A percentile compares a stretch with the other conserved stretches of the same genome.
Evolutionary conservation across 2,329 filamentous ascomycete genomes (phyloP).

Genomic region (Chaetomiaceae sp.): DNA sequence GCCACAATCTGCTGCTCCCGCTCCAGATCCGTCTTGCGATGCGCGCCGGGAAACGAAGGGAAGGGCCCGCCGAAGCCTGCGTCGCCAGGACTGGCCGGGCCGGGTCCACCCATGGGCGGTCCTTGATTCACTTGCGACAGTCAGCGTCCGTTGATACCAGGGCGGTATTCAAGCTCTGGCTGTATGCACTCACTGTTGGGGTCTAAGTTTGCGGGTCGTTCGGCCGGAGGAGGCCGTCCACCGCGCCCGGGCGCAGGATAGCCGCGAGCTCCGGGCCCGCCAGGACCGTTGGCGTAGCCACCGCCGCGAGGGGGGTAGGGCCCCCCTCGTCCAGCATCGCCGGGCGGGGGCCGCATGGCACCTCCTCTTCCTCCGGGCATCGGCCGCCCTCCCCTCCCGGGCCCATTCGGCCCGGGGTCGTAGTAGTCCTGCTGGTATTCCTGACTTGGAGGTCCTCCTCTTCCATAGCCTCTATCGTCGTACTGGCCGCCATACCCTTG

Average conservation of each 20-base stretch:
- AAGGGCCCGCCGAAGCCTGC: slow-evolving; percentile 37
- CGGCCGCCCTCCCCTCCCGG: slow-evolving; percentile 38
- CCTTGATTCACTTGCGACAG: slow-evolving; percentile 25
- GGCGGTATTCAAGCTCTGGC: not conserved
- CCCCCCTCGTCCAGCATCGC: slow-evolving; percentile 33
- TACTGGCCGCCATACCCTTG: slow-evolving; percentile 34
- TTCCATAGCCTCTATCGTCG: slow-evolving; percentile 38
- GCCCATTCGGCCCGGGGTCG: slow-evolving; percentile 29
- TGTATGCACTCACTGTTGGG: slow-evolving; percentile 33
- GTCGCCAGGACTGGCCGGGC: slow-evolving; percentile 23
- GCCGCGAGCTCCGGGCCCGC: slow-evolving; percentile 30
- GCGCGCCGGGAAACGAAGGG: slow-evolving; percentile 38
- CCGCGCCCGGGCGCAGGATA: slow-evolving; percentile 32
- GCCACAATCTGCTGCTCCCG: slow-evolving; percentile 37
- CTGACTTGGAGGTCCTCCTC: slow-evolving; percentile 35
- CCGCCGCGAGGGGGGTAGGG: slow-evolving; percentile 35
- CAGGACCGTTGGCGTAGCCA: slow-evolving; percentile 28
- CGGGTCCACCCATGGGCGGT: slow-evolving; percentile 28
- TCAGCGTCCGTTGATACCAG: not conserved
- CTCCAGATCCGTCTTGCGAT: slow-evolving; percentile 34
- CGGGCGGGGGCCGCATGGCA: slow-evolving; percentile 37
- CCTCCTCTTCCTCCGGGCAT: slow-evolving; percentile 41
- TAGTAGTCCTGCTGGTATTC: slow-evolving; percentile 31
- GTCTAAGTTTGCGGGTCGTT: slow-evolving; percentile 35
- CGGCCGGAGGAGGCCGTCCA: slow-evolving; percentile 36